A percentile compares a stretch with the other conserved stretches of the same genome.
Evolutionary conservation across 805 yeast genomes (phyloP).

Genomic region (Wickerhamiella spandovensis): DNA sequence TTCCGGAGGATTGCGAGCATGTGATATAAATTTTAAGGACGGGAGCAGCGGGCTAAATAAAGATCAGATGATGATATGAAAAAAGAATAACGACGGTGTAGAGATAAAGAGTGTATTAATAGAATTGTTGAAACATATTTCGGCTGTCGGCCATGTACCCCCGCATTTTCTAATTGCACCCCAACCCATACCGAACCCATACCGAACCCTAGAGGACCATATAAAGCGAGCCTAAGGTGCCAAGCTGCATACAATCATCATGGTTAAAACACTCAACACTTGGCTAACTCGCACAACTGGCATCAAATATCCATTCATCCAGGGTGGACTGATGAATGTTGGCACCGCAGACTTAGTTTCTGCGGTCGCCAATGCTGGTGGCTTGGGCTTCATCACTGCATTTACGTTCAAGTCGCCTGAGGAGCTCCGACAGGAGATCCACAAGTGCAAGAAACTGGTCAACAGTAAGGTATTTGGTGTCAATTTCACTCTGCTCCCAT

Average conservation of each 20-base stretch:
- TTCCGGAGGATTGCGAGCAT: too few relatives aligned
- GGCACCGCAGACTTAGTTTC: constrained; percentile 22
- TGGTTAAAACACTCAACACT: constrained; percentile 12
- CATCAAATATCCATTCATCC: constrained; percentile 20
- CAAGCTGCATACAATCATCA: neutral
- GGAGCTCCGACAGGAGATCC: constrained; percentile 20
- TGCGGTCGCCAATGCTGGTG: constrained; percentile 25
- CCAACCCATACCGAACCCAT: neutral
- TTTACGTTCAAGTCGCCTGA: constrained; percentile 23
- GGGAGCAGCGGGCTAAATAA: too few relatives aligned
- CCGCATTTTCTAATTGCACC: neutral
- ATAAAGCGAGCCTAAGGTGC: neutral
- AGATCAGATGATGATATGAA: too few relatives aligned
- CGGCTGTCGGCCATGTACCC: neutral
- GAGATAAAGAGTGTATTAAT: too few relatives aligned
- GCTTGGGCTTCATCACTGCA: constrained; percentile 21
- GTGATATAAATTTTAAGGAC: too few relatives aligned
- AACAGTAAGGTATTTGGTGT: constrained; percentile 22
- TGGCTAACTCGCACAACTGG: constrained; percentile 25
- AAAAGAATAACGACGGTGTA: too few relatives aligned
- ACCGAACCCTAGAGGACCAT: neutral
- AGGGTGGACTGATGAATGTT: constrained; percentile 24
- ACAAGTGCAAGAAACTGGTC: constrained; percentile 14
- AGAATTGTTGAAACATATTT: too few relatives aligned
- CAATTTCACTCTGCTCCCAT: constrained; percentile 24